Evolutionary conservation across 2,329 filamentous ascomycete genomes (phyloP), one percentile per base, ranked within the genome.

Genomic region (Teratosphaeria destructans): DNA sequence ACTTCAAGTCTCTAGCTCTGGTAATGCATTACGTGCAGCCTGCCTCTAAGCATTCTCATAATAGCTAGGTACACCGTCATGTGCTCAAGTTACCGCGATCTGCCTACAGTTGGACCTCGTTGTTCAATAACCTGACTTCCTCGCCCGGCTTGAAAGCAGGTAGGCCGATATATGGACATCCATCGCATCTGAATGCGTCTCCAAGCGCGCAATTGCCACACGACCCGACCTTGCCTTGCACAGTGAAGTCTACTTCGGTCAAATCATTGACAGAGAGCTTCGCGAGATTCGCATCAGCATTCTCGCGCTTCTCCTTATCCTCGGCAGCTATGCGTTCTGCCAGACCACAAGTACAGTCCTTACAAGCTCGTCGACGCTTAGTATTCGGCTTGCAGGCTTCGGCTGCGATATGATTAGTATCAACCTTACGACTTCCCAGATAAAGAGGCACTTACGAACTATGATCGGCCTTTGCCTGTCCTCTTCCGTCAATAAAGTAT

Each of bases 61-160:
- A 49, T 23, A 23, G 23, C 23, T 23, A 23, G 23, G 23, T 23
- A n/a, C 19, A 4, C 8, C 23, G 43, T 19, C 43, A 49, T 49
- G 43, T 10, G 16, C n/a, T 3, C 16, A 49, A 8, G 7, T 37
- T 8, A 8, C 14, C 27, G 19, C 53, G 26, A 29, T 32, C 7
- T 47, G 39, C 14, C 27, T 55, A 96, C 71, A 96, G 77, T 77
- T 96, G 92, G 61, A 90, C 84, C 70, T 90, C 85, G 66, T 95
- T 90, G 74, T 95, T 93, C 69, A 96, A 73, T 61, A 99, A 79
- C 70, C 86, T 82, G 56, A 97, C 91, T 77, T 97, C 91, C 79
- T 99, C 92, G 16, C 94, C 94, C 3, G 91, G 91, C 80, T 96
- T 96, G 80, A 99, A 99, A 4, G 94, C 89, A 14, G 94, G 94